Conservation (phyloP, 2,329 filamentous ascomycete genomes). For the Xylariaceae sp. region DNA sequence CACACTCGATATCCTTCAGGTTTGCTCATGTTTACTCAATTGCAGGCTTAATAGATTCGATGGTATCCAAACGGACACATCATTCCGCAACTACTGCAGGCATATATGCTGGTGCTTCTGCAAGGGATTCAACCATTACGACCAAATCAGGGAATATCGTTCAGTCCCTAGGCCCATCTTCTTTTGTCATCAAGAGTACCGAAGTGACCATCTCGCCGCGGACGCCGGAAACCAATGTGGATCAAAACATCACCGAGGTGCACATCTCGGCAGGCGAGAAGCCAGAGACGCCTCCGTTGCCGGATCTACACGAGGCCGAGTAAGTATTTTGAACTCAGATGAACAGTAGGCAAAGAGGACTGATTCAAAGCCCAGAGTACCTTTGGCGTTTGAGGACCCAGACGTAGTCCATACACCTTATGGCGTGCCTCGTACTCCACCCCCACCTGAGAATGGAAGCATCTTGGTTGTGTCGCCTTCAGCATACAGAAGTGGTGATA, state of each 20-base stretch:
- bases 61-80: conserved; percentile 41
- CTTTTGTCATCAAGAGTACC: conserved; percentile 38
- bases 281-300: conserved; percentile 23
- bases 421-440: conserved; percentile 19
- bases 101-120: conserved; percentile 29
- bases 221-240: conserved; percentile 27
- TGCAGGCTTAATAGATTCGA: conserved; percentile 32
- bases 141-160: conserved; percentile 29
- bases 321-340: too few species aligned
- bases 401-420: conserved; percentile 15
- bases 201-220: conserved; percentile 33
- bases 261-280: conserved; percentile 32
- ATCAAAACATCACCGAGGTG: conserved; percentile 32
- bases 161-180: conserved; percentile 37
- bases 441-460: conserved; percentile 11
- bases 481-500: conserved; percentile 17
- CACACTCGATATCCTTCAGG: neutral
- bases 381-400: conserved; percentile 17
- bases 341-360: too few species aligned
- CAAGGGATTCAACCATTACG: conserved; percentile 22
- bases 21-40: conserved; percentile 9
- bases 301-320: conserved; percentile 25
- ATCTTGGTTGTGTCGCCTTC: conserved; percentile 17
- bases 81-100: conserved; percentile 27
- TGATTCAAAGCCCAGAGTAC: conserved; percentile 1